Percentiles rank a stretch among this genome's conserved stretches.
These are phyloP conservation scores for Aspergillus hiratsukae DNA, from an alignment of 2,329 filamentous ascomycete genomes.

Conservation along the genomic window DNA sequence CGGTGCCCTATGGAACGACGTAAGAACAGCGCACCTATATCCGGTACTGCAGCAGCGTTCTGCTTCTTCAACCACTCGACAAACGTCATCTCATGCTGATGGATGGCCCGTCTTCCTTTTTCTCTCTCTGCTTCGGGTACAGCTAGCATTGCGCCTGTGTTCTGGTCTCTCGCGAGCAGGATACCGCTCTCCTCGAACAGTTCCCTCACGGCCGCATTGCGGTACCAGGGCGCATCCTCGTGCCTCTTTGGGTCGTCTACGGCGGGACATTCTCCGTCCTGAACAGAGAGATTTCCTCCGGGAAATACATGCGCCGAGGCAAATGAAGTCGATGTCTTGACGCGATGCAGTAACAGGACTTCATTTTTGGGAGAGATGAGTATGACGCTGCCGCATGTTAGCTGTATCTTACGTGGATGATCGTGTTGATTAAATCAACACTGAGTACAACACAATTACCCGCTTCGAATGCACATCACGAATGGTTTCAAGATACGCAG, in stretches of 20 bases:
- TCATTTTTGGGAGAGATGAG: slow-evolving; percentile 83
- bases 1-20: background rate
- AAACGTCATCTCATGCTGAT: slow-evolving; percentile 63
- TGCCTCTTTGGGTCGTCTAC: slow-evolving; percentile 56
- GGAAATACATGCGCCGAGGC: slow-evolving; percentile 94
- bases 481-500: background rate
- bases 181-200: slow-evolving; percentile 95
- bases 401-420: background rate
- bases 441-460: no score
- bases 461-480: background rate
- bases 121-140: slow-evolving; percentile 59
- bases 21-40: slow-evolving; percentile 50
- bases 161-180: slow-evolving; percentile 57
- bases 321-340: slow-evolving; percentile 77
- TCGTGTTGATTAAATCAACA: background rate
- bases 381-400: slow-evolving; percentile 58
- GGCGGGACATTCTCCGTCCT: slow-evolving; percentile 63
- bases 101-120: slow-evolving; percentile 63
- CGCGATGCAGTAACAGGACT: slow-evolving; percentile 80
- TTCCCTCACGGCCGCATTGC: slow-evolving; percentile 81
- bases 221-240: slow-evolving; percentile 66
- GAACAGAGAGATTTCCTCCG: slow-evolving; percentile 71
- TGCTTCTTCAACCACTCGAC: slow-evolving; percentile 55
- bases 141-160: slow-evolving; percentile 52
- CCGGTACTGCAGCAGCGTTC: slow-evolving; percentile 40